Conservation (phyloP, 805 yeast genomes). For the Hanseniaspora lindneri region DNA sequence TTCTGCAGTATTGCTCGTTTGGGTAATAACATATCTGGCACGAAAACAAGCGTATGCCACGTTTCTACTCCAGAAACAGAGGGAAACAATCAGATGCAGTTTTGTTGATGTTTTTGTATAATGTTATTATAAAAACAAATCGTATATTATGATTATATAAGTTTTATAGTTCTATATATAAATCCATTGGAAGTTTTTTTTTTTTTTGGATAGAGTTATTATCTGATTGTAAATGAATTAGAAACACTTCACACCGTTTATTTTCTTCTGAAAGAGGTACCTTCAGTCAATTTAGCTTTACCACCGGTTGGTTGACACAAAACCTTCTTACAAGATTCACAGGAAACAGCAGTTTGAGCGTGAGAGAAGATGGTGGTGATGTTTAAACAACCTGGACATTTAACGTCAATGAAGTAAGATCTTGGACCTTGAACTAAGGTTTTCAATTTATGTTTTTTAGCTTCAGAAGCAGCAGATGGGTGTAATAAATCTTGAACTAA, state of each 20-base stretch:
- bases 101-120: slow-evolving; percentile 8
- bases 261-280: slow-evolving; percentile 99
- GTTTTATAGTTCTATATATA: background rate
- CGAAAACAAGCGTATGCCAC: no score
- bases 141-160: slow-evolving; percentile 1
- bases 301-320: slow-evolving; percentile 99
- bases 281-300: slow-evolving; percentile 98
- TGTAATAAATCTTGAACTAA: slow-evolving; percentile 97
- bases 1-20: no score
- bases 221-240: slow-evolving; percentile 1
- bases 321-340: slow-evolving; percentile 97
- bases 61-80: background rate
- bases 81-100: background rate
- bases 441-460: slow-evolving; percentile 93
- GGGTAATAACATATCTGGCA: no score
- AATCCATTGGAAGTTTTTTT: background rate
- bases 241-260: slow-evolving; percentile 33
- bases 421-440: slow-evolving; percentile 95
- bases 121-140: background rate
- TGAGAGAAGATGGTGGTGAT: slow-evolving; percentile 99
- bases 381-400: slow-evolving; percentile 98
- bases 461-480: slow-evolving; percentile 96
- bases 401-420: slow-evolving; percentile 99
- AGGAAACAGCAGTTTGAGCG: slow-evolving; percentile 99
- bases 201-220: background rate